These are phyloP conservation scores for Omphalotus guepiniiformis DNA, from an alignment of 768 basidiomycete genomes.

Conservation along the genomic window DNA sequence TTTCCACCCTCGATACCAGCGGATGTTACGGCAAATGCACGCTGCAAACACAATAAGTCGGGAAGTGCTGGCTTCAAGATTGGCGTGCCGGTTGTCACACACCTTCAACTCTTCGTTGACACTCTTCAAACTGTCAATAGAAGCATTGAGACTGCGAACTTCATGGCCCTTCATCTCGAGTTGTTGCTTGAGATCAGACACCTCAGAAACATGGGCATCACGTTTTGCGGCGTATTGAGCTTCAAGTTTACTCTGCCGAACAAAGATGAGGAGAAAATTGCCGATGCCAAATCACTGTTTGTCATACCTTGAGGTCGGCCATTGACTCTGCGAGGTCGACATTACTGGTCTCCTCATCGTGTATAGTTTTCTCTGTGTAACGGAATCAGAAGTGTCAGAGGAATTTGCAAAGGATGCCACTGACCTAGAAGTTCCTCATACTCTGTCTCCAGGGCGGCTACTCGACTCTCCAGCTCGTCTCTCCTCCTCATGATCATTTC, in stretches of 20 bases:
- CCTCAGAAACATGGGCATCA: slow-evolving; percentile 83
- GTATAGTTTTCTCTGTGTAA: slow-evolving; percentile 79
- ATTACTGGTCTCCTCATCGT: slow-evolving; percentile 83
- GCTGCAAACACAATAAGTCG: slow-evolving; percentile 42
- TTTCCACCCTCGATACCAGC: slow-evolving; percentile 97
- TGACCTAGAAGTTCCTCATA: slow-evolving; percentile 95
- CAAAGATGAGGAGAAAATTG: slow-evolving; percentile 12
- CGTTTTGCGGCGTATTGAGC: slow-evolving; percentile 90
- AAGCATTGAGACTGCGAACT: slow-evolving; percentile 75
- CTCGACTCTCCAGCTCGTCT: slow-evolving; percentile 83
- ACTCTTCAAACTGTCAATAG: slow-evolving; percentile 89
- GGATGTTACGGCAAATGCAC: slow-evolving; percentile 94
- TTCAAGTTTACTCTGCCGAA: slow-evolving; percentile 81
- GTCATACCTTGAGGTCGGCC: slow-evolving; percentile 79
- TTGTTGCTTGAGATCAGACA: slow-evolving; percentile 83
- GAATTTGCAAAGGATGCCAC: slow-evolving; percentile 20
- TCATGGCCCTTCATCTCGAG: slow-evolving; percentile 82
- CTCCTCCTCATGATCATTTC: slow-evolving; percentile 77
- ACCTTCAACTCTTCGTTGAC: slow-evolving; percentile 99
- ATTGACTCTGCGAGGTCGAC: slow-evolving; percentile 81
- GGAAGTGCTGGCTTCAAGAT: background rate
- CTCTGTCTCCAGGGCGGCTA: slow-evolving; percentile 81
- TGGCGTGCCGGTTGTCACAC: slow-evolving; percentile 14
- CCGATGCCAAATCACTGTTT: slow-evolving; percentile 1
- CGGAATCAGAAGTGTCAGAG: slow-evolving; percentile 14